A percentile compares a stretch with the other conserved stretches of the same genome.
Conservation (phyloP, 352 stramenopile species). For the Globisporangium nodosum region DNA sequence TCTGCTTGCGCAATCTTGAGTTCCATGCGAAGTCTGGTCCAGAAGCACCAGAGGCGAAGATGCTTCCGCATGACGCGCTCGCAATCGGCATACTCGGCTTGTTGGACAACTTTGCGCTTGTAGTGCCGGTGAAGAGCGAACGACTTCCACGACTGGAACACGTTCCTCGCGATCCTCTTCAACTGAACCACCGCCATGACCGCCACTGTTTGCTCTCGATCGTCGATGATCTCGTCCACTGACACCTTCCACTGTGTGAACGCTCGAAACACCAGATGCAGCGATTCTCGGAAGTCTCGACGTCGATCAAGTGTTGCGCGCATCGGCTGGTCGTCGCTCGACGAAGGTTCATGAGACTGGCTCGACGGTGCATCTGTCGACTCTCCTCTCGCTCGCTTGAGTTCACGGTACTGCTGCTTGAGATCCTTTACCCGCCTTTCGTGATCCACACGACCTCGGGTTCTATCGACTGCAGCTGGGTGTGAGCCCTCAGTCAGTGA, state of each 20-base stretch:
- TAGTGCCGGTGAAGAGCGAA: constrained; percentile 1
- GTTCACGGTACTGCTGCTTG: constrained; percentile 6
- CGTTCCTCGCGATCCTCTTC: neutral
- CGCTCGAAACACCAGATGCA: constrained; percentile 11
- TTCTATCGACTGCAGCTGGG: neutral
- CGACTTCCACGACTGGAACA: constrained; percentile 8
- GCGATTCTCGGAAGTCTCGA: constrained; percentile 6
- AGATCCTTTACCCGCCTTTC: constrained; percentile 1
- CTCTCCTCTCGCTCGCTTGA: constrained; percentile 3
- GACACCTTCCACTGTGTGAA: constrained; percentile 8
- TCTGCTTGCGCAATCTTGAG: constrained; percentile 6
- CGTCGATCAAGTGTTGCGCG: neutral
- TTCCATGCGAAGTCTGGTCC: neutral
- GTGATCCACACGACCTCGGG: neutral
- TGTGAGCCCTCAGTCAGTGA: neutral
- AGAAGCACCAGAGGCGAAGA: constrained; percentile 2
- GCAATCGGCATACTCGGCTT: neutral
- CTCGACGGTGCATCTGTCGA: neutral
- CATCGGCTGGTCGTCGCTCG: neutral
- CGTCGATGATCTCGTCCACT: neutral
- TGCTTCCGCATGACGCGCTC: neutral
- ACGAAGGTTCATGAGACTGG: neutral
- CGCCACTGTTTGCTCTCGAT: neutral
- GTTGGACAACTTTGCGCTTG: neutral
- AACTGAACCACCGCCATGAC: neutral